Percentiles rank a stretch among this genome's conserved stretches.
phyloP scores from a whole-genome alignment of 192 early-diverging fungal genomes.

The Rhizoclosmatium sp. region DNA sequence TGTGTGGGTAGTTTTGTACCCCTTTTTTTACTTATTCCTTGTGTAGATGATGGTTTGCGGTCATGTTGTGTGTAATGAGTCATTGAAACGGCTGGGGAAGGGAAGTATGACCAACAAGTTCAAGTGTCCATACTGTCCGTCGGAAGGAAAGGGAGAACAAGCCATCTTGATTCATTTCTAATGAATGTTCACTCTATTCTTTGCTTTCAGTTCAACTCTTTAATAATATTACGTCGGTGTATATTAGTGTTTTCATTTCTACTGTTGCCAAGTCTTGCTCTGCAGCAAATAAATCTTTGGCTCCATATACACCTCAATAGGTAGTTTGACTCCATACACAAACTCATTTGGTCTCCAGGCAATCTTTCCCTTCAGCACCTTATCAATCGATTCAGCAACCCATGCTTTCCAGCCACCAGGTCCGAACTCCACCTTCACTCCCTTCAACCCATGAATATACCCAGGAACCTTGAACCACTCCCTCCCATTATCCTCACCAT shows the following conservation, averaged over 20 bases:
- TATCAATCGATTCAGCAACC: slow-evolving; percentile 3
- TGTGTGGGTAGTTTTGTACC: background rate
- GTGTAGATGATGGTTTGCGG: slow-evolving; percentile 88
- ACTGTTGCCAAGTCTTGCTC: slow-evolving; percentile 18
- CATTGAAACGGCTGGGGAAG: slow-evolving; percentile 81
- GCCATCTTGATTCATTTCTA: slow-evolving; percentile 83
- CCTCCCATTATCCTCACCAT: background rate
- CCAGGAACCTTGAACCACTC: slow-evolving; percentile 16
- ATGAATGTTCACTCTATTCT: background rate
- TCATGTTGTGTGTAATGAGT: slow-evolving; percentile 94
- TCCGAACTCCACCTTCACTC: slow-evolving; percentile 30
- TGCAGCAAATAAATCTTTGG: slow-evolving; percentile 40
- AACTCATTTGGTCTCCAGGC: slow-evolving; percentile 19
- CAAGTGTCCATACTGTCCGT: slow-evolving; percentile 99
- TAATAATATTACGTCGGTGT: background rate
- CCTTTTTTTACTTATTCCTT: background rate
- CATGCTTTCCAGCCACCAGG: slow-evolving; percentile 25
- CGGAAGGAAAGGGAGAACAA: slow-evolving; percentile 78
- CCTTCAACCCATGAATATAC: slow-evolving; percentile 25
- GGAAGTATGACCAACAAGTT: slow-evolving; percentile 70
- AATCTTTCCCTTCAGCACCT: slow-evolving; percentile 24
- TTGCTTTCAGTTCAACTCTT: background rate
- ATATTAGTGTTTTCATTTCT: background rate
- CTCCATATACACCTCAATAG: slow-evolving; percentile 27
- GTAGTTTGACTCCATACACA: slow-evolving; percentile 32